A percentile compares a stretch with the other conserved stretches of the same genome.
These are phyloP conservation scores for Acorus calamus DNA, from an alignment of 106 monocot species.

Conservation along the genomic window DNA sequence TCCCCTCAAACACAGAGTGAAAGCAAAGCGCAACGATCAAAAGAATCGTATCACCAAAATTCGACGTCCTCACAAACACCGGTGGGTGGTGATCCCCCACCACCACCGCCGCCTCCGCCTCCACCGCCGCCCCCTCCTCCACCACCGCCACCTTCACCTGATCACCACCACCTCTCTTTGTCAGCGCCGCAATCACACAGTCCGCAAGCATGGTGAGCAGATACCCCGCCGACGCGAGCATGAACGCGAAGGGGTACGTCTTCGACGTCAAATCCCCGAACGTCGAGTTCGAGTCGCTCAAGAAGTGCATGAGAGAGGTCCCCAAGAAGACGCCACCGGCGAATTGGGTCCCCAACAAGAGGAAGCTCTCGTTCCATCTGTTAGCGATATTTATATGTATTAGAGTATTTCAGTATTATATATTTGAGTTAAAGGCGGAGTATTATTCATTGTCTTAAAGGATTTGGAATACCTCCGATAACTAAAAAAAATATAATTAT, in stretches of 20 bases:
- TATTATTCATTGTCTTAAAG: no score
- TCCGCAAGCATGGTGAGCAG: conserved; percentile 51
- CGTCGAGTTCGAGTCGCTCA: conserved; percentile 33
- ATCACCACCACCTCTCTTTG: conserved; percentile 2
- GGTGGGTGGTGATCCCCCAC: conserved; percentile 7
- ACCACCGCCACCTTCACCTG: neutral
- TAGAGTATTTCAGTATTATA: no score
- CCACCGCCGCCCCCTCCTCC: conserved; percentile 7
- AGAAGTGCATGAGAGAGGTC: conserved; percentile 63
- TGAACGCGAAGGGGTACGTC: conserved; percentile 52
- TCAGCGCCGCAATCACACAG: conserved; percentile 12
- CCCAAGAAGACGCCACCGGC: conserved; percentile 62
- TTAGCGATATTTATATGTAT: no score
- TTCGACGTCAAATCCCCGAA: conserved; percentile 25
- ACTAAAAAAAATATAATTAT: no score
- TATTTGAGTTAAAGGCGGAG: no score
- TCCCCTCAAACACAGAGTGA: conserved; percentile 71
- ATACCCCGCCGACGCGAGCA: conserved; percentile 50
- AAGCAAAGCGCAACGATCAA: conserved; percentile 61
- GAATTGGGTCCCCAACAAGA: conserved; percentile 64
- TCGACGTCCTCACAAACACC: conserved; percentile 21
- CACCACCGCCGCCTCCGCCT: neutral
- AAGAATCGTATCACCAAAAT: conserved; percentile 41
- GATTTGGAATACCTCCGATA: no score
- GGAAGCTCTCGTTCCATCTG: conserved; percentile 64